Percentiles rank a stretch among this genome's conserved stretches.
These are phyloP conservation scores for Aegle marmelos DNA, from an alignment of 345 rosid genomes.

Conservation along the genomic window DNA sequence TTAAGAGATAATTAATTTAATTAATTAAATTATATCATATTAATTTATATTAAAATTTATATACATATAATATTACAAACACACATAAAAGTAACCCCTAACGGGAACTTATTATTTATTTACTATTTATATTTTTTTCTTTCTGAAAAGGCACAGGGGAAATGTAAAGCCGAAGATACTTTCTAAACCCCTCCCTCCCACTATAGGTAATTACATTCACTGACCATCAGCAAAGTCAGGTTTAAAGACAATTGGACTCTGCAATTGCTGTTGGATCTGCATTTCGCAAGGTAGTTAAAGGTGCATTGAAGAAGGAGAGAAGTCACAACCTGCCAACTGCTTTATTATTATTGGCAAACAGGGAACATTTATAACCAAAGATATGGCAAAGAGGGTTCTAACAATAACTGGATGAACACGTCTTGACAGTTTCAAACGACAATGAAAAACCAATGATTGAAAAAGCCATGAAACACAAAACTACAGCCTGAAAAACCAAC, in stretches of 20 bases:
- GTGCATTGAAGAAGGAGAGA: not conserved
- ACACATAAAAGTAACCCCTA: no score
- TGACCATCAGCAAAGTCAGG: not conserved
- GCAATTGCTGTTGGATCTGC: not conserved
- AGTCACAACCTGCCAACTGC: not conserved
- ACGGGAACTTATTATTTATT: no score
- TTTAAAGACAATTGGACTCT: not conserved
- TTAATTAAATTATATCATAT: no score
- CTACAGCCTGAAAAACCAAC: not conserved
- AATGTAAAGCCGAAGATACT: no score
- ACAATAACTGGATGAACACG: not conserved
- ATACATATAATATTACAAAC: no score
- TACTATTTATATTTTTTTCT: no score
- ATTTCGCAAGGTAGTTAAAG: not conserved
- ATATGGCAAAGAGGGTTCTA: not conserved
- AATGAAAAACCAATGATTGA: not conserved
- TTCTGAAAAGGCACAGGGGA: no score
- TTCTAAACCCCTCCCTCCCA: no score
- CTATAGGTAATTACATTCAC: no score
- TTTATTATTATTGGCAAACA: not conserved
- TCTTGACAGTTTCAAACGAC: not conserved
- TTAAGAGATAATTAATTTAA: no score
- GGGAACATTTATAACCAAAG: not conserved
- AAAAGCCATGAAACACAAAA: not conserved
- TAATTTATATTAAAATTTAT: no score